Evolutionary conservation across 179 eudicot species (phyloP).

Genomic region (Beta macrorhiza): DNA sequence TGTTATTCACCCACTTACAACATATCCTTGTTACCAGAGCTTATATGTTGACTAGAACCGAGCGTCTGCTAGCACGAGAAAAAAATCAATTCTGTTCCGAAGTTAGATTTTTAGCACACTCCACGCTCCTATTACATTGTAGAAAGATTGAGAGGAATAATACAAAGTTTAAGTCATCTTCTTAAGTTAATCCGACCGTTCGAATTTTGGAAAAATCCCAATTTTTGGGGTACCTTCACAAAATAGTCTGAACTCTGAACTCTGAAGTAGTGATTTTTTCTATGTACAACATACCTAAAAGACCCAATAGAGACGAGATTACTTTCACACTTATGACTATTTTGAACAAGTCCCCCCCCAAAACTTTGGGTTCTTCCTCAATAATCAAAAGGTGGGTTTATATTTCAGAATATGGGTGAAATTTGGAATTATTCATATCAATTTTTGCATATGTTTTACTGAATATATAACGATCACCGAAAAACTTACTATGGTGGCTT

Average conservation of each 20-base stretch:
- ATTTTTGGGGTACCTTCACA: not conserved
- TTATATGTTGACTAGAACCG: not conserved
- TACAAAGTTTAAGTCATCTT: not conserved
- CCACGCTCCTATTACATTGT: no score
- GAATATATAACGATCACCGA: not conserved
- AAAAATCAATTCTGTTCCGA: no score
- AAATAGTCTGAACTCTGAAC: not conserved
- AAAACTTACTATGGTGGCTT: not conserved
- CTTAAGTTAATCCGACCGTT: not conserved
- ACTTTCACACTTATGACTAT: not conserved
- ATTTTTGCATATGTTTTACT: not conserved
- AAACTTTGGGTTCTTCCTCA: not conserved
- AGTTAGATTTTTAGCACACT: not conserved
- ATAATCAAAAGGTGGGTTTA: not conserved
- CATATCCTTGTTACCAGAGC: not conserved
- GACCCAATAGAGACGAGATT: not conserved
- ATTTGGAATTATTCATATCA: not conserved
- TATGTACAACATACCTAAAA: not conserved
- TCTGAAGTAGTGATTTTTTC: not conserved
- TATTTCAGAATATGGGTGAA: not conserved
- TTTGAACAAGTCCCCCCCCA: not conserved
- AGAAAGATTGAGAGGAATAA: not conserved
- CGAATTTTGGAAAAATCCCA: not conserved
- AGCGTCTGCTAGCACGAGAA: not conserved
- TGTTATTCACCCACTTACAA: not conserved